phyloP scores from a whole-genome alignment of 495 filamentous ascomycete genomes.

The Usnea hakonensis region DNA sequence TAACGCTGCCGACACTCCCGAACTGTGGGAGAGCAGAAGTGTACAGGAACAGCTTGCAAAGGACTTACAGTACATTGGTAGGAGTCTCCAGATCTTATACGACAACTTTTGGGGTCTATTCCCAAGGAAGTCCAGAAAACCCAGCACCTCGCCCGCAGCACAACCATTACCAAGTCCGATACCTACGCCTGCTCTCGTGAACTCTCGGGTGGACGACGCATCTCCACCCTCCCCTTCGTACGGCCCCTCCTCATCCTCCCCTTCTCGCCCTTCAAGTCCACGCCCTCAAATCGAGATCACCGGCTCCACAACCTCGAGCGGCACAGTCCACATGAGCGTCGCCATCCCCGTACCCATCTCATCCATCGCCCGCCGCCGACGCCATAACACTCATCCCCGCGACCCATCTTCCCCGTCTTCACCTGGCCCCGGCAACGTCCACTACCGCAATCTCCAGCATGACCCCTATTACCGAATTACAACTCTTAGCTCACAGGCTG shows the following conservation, averaged over 20 bases:
- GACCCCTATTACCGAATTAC: conserved; percentile 38
- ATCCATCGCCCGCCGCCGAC: background rate
- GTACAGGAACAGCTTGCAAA: conserved; percentile 12
- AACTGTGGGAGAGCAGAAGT: background rate
- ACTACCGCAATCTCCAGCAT: background rate
- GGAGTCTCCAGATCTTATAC: conserved; percentile 9
- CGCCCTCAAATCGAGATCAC: conserved; percentile 26
- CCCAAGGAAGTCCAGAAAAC: background rate
- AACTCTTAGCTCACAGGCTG: conserved; percentile 42
- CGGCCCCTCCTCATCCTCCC: conserved; percentile 5
- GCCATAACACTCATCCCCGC: background rate
- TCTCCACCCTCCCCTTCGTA: background rate
- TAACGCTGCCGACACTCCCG: background rate
- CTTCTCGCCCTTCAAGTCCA: conserved; percentile 16
- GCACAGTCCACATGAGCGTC: conserved; percentile 39
- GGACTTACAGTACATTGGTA: conserved; percentile 19
- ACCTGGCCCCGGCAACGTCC: conserved; percentile 12
- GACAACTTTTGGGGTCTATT: background rate
- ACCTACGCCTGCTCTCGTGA: background rate
- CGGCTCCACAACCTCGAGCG: conserved; percentile 27
- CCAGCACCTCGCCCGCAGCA: background rate
- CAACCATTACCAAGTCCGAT: background rate
- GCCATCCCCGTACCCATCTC: conserved; percentile 1
- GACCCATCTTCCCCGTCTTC: conserved; percentile 9
- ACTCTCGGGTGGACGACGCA: background rate